Evolutionary conservation across 225 moss, liverwort and hornwort species (phyloP).

Genomic region (Polytrichum commune): DNA sequence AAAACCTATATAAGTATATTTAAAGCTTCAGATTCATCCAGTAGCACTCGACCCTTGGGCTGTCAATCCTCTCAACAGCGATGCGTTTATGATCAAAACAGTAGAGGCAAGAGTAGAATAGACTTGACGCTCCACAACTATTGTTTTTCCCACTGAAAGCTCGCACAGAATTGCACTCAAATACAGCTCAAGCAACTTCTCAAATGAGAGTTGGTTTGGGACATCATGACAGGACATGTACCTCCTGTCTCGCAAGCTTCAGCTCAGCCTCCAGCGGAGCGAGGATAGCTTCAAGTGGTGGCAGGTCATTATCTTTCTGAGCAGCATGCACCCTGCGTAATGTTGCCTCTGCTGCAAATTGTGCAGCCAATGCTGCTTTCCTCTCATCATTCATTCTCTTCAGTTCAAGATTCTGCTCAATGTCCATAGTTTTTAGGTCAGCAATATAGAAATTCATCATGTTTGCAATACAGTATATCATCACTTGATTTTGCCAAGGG

Average conservation of each 20-base stretch:
- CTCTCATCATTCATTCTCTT: constrained; percentile 24
- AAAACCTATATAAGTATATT: no score
- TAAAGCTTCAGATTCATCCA: no score
- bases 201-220: no score
- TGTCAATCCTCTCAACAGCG: no score
- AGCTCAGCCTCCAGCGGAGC: constrained; percentile 25
- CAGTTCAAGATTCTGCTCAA: constrained; percentile 20
- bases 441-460: neutral
- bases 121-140: no score
- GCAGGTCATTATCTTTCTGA: constrained; percentile 29
- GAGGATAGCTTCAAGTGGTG: constrained; percentile 21
- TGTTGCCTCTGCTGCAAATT: constrained; percentile 29
- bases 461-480: neutral
- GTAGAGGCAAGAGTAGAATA: no score
- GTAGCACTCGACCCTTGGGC: no score
- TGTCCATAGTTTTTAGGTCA: neutral
- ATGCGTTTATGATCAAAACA: no score
- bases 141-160: no score
- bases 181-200: no score
- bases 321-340: constrained; percentile 25
- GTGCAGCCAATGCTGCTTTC: constrained; percentile 23
- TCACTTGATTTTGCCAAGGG: no score
- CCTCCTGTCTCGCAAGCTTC: constrained; percentile 15
- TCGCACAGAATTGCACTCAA: no score
- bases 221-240: neutral